phyloP scores from a whole-genome alignment of 768 basidiomycete species.

The Leccinum ochraceum region DNA sequence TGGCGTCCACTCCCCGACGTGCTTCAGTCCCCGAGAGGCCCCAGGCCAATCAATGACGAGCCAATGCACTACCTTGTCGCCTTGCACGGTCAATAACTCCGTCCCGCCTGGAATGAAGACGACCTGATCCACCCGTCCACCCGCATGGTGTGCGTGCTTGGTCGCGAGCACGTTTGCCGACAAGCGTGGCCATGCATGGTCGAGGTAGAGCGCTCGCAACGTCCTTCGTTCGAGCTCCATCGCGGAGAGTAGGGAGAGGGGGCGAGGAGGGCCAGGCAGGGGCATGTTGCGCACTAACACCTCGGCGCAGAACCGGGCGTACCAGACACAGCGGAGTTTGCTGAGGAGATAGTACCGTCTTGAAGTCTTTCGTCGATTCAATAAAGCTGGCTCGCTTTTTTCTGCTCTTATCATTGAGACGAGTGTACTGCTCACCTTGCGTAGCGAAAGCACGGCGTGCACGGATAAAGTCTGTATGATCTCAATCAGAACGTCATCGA shows the following conservation, averaged over 20 bases:
- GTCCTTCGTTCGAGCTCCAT: constrained; percentile 31
- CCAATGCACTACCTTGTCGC: constrained; percentile 28
- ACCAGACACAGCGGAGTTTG: constrained; percentile 27
- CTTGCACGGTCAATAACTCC: constrained; percentile 30
- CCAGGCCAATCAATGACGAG: constrained; percentile 20
- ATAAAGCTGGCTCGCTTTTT: not conserved
- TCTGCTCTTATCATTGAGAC: not conserved
- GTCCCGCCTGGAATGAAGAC: constrained; percentile 27
- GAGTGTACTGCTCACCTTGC: constrained; percentile 18
- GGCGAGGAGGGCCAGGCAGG: constrained; percentile 15
- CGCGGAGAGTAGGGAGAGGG: constrained; percentile 18
- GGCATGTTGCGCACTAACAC: constrained; percentile 26
- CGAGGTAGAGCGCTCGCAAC: constrained; percentile 27
- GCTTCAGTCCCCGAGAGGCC: constrained; percentile 15
- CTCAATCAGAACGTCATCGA: constrained; percentile 29
- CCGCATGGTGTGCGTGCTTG: not conserved
- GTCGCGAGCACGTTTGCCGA: constrained; percentile 16
- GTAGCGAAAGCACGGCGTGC: constrained; percentile 22
- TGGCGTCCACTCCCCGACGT: constrained; percentile 22
- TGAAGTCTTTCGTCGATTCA: constrained; percentile 23
- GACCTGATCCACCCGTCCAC: constrained; percentile 26
- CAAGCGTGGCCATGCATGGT: constrained; percentile 24
- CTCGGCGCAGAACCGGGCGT: constrained; percentile 22
- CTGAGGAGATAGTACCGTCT: constrained; percentile 30
- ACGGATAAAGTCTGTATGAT: constrained; percentile 19